phyloP scores from a whole-genome alignment of 1,284 basidiomycete genomes.

The Pascua sp. region DNA sequence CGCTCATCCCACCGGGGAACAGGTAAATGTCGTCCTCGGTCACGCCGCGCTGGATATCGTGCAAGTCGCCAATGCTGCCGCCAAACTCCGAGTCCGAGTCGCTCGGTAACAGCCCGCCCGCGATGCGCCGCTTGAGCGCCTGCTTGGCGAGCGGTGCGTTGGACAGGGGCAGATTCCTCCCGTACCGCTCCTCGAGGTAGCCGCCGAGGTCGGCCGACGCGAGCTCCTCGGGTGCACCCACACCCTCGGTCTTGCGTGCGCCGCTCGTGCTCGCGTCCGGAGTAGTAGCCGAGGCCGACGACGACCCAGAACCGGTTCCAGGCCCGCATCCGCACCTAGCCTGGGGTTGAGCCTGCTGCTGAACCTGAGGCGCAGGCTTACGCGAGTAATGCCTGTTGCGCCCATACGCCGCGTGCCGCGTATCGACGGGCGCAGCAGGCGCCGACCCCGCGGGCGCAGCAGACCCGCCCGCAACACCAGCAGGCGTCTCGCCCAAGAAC shows the following conservation, averaged over 20 bases:
- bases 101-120: constrained; percentile 74
- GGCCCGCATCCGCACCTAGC: no score
- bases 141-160: constrained; percentile 76
- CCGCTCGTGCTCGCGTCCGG: background rate
- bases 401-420: constrained; percentile 46
- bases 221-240: constrained; percentile 39
- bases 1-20: constrained; percentile 83
- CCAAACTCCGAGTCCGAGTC: constrained; percentile 47
- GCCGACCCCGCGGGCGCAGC: background rate
- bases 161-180: constrained; percentile 78
- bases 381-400: constrained; percentile 41
- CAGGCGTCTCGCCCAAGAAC: constrained; percentile 56
- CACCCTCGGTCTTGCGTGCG: background rate
- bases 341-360: background rate
- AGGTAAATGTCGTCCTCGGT: constrained; percentile 84
- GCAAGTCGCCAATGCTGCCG: constrained; percentile 8
- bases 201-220: constrained; percentile 52
- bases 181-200: constrained; percentile 89
- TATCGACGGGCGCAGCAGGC: background rate
- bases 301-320: background rate
- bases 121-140: constrained; percentile 80
- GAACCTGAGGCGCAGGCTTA: constrained; percentile 3
- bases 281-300: background rate
- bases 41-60: constrained; percentile 50
- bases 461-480: constrained; percentile 17